Percentiles rank a stretch among this genome's conserved stretches.
Conservation (phyloP, 208 protist species). For the Endotrypanum monterogeii region DNA sequence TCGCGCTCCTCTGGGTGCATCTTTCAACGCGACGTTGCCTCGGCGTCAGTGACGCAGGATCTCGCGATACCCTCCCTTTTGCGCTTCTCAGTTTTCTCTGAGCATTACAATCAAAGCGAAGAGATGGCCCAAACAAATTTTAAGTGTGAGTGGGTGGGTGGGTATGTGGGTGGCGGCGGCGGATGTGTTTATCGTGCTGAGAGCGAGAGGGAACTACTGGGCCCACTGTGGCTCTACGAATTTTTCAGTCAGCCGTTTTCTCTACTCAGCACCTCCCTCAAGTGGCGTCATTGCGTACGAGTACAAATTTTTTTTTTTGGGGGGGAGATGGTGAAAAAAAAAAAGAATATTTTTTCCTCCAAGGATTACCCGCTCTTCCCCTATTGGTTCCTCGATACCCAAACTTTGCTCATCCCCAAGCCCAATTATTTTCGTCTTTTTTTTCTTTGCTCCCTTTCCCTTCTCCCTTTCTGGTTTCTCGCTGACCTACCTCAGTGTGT, state of each 20-base stretch:
- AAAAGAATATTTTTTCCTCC: neutral
- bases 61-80: neutral
- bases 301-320: neutral
- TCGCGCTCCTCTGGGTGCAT: neutral
- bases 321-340: too few relatives aligned
- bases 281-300: neutral
- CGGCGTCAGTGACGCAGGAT: neutral
- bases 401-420: neutral
- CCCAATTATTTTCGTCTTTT: neutral
- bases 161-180: neutral
- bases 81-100: neutral
- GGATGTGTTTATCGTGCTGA: too few relatives aligned
- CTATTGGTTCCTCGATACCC: neutral
- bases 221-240: neutral
- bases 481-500: neutral
- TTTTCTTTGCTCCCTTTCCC: neutral
- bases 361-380: too few relatives aligned
- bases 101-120: neutral
- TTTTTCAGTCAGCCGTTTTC: neutral
- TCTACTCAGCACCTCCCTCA: neutral
- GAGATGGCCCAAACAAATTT: neutral
- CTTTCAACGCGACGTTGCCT: neutral
- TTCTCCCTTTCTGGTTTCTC: neutral
- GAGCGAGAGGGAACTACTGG: neutral
- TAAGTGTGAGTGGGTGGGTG: neutral